Evolutionary conservation across 257 asterid genomes (phyloP).

Genomic region (Gynochthodes officinalis): DNA sequence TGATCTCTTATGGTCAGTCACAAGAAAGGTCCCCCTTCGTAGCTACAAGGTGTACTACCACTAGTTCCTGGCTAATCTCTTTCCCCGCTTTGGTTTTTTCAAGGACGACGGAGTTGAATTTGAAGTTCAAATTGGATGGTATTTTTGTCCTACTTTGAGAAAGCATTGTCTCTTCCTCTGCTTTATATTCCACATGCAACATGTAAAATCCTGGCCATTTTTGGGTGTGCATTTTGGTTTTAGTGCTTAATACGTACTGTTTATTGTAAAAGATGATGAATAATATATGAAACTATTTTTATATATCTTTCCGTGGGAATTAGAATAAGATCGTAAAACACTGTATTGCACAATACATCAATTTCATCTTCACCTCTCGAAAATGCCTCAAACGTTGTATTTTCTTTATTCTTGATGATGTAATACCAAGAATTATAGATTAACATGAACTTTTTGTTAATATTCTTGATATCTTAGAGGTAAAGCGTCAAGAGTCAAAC

Average conservation of each 20-base stretch:
- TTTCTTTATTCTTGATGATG: too few relatives aligned
- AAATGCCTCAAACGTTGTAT: too few relatives aligned
- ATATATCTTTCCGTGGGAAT: too few relatives aligned
- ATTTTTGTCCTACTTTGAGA: not conserved
- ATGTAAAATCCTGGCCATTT: not conserved
- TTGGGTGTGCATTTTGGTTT: not conserved
- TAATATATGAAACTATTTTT: too few relatives aligned
- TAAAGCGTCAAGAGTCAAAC: too few relatives aligned
- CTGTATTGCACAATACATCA: too few relatives aligned
- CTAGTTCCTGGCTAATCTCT: not conserved
- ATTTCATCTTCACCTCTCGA: too few relatives aligned
- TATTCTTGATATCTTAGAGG: too few relatives aligned
- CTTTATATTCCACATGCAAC: not conserved
- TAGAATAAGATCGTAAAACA: too few relatives aligned
- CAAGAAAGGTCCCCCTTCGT: slow-evolving; percentile 36
- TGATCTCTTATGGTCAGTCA: slow-evolving; percentile 50
- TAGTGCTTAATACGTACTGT: not conserved
- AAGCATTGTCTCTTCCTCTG: too few relatives aligned
- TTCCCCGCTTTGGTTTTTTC: not conserved
- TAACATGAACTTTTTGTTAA: too few relatives aligned
- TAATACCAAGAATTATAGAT: too few relatives aligned
- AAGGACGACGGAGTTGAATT: not conserved
- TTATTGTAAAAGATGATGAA: not conserved
- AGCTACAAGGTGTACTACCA: slow-evolving; percentile 31
- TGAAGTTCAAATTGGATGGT: not conserved